These are phyloP conservation scores for Amaranthus hypochondriacus DNA, from an alignment of 148 eudicot species.

Conservation along the genomic window DNA sequence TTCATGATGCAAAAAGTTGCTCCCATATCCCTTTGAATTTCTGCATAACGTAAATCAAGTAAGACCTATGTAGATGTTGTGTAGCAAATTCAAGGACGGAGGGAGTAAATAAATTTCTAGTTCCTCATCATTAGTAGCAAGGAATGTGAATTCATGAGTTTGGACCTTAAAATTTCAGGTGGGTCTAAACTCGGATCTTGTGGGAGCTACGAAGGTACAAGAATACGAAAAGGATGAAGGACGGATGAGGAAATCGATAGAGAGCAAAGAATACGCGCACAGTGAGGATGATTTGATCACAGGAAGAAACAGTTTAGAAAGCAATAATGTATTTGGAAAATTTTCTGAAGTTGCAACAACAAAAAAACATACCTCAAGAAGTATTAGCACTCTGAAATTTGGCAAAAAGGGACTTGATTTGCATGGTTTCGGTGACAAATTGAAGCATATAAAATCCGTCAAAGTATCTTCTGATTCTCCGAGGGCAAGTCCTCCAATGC, in stretches of 20 bases:
- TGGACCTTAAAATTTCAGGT: conserved; percentile 18
- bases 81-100: no score
- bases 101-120: neutral
- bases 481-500: conserved; percentile 21
- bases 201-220: conserved; percentile 21
- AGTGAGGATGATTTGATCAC: conserved; percentile 27
- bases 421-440: conserved; percentile 40
- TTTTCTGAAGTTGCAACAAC: conserved; percentile 36
- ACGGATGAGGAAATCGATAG: conserved; percentile 17
- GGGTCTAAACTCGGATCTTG: conserved; percentile 27
- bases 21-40: no score
- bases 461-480: conserved; percentile 38
- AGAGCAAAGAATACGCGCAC: conserved; percentile 24
- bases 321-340: conserved; percentile 31
- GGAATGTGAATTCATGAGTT: neutral
- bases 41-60: no score
- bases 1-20: no score
- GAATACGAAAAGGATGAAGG: conserved; percentile 14
- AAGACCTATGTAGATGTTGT: no score
- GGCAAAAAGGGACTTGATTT: conserved; percentile 45
- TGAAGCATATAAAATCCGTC: conserved; percentile 67
- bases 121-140: neutral
- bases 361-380: conserved; percentile 44
- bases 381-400: conserved; percentile 43
- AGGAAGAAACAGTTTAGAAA: conserved; percentile 28